A percentile compares a stretch with the other conserved stretches of the same genome.
Evolutionary conservation across 2,329 filamentous ascomycete genomes (phyloP).

Genomic region (Alternaria incomplexa): DNA sequence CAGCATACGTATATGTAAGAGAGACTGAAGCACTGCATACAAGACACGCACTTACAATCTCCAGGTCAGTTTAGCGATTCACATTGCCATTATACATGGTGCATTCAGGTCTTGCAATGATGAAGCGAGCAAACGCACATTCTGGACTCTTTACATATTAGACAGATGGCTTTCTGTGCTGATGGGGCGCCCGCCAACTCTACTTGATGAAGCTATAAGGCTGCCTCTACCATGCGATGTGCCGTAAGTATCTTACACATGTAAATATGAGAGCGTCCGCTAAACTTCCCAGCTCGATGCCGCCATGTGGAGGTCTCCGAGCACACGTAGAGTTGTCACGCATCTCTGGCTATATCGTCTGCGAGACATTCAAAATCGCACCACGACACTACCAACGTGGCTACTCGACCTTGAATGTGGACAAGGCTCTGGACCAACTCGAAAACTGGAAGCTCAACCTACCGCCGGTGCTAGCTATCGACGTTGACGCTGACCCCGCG

Average conservation of each 20-base stretch:
- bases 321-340: conserved; percentile 31
- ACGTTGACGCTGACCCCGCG: conserved; percentile 21
- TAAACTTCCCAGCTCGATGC: conserved; percentile 24
- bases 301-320: conserved; percentile 28
- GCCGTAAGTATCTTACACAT: conserved; percentile 20
- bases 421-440: conserved; percentile 29
- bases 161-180: conserved; percentile 36
- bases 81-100: conserved; percentile 35
- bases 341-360: conserved; percentile 34
- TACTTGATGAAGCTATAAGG: conserved; percentile 33
- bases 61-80: conserved; percentile 25
- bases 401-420: conserved; percentile 15
- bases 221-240: conserved; percentile 28
- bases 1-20: conserved; percentile 35
- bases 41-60: not conserved
- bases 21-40: not conserved
- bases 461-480: conserved; percentile 18
- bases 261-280: not conserved
- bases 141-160: conserved; percentile 36
- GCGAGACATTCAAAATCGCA: conserved; percentile 33
- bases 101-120: conserved; percentile 24
- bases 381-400: conserved; percentile 15
- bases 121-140: conserved; percentile 26
- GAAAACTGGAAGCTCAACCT: conserved; percentile 26
- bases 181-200: conserved; percentile 34